Conservation (phyloP, 768 basidiomycete species). For the Boletus pseudopeckii region DNA sequence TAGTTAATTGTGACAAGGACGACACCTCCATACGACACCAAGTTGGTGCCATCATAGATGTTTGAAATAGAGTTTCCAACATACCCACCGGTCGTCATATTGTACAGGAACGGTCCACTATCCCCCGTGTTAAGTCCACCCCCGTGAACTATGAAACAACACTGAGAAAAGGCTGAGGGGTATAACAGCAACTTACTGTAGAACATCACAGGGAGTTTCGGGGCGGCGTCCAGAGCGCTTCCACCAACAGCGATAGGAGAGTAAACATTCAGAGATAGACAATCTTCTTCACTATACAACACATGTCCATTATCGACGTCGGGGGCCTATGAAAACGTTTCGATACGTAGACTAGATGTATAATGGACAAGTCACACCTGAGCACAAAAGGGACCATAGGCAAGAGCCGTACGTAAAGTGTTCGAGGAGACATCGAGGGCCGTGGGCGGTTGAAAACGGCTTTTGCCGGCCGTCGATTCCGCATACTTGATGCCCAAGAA, state of each 20-base stretch:
- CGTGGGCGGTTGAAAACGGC: constrained; percentile 12
- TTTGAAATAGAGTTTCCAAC: constrained; percentile 18
- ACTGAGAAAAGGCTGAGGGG: neutral
- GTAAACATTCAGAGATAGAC: constrained; percentile 20
- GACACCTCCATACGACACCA: constrained; percentile 24
- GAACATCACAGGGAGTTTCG: constrained; percentile 23
- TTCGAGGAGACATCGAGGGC: constrained; percentile 5
- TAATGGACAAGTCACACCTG: constrained; percentile 4
- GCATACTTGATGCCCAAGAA: constrained; percentile 19
- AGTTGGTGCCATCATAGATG: constrained; percentile 23
- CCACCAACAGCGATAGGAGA: constrained; percentile 5
- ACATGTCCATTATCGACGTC: constrained; percentile 13
- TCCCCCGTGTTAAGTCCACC: constrained; percentile 17
- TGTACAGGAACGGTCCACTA: constrained; percentile 19
- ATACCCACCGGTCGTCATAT: constrained; percentile 19
- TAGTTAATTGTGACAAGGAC: constrained; percentile 26
- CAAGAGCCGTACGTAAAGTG: neutral
- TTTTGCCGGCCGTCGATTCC: constrained; percentile 1
- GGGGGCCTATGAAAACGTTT: constrained; percentile 4
- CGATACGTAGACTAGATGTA: neutral
- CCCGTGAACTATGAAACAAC: constrained; percentile 14
- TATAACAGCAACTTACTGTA: neutral
- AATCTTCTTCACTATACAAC: constrained; percentile 9
- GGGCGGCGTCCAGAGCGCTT: neutral
- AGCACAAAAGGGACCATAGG: constrained; percentile 19